Evolutionary conservation across 2,329 filamentous ascomycete genomes (phyloP).

Genomic region (Tolypocladium cylindrosporum): DNA sequence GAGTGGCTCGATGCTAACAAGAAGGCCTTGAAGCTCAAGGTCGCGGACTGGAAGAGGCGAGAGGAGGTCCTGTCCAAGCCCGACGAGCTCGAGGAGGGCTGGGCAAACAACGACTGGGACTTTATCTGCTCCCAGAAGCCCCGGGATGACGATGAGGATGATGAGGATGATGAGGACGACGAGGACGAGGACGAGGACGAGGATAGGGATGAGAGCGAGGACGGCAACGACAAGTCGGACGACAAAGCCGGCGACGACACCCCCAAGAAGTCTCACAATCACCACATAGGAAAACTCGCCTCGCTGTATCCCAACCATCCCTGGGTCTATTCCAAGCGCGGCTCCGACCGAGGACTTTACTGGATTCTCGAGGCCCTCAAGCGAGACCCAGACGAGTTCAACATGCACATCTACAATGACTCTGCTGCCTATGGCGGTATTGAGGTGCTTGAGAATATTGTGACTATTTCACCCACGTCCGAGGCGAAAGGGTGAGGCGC

Average conservation of each 20-base stretch:
- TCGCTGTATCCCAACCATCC: constrained; percentile 9
- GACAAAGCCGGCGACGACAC: no score
- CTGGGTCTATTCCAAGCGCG: constrained; percentile 10
- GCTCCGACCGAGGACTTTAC: constrained; percentile 7
- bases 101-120: constrained; percentile 8
- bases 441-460: constrained; percentile 30
- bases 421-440: constrained; percentile 26
- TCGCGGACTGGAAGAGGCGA: constrained; percentile 9
- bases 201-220: background rate
- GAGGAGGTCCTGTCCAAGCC: constrained; percentile 9
- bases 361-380: constrained; percentile 11
- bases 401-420: constrained; percentile 33
- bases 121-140: constrained; percentile 8
- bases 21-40: constrained; percentile 6
- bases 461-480: constrained; percentile 11
- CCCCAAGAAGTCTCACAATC: no score
- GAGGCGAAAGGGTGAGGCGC: no score
- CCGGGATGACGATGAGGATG: background rate
- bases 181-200: background rate
- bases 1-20: constrained; percentile 11
- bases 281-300: constrained; percentile 1
- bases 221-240: background rate
- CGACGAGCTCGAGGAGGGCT: constrained; percentile 3
- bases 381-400: constrained; percentile 25
- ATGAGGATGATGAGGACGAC: background rate